These are phyloP conservation scores for Luvunga scandens DNA, from an alignment of 345 rosid species.

Conservation along the genomic window DNA sequence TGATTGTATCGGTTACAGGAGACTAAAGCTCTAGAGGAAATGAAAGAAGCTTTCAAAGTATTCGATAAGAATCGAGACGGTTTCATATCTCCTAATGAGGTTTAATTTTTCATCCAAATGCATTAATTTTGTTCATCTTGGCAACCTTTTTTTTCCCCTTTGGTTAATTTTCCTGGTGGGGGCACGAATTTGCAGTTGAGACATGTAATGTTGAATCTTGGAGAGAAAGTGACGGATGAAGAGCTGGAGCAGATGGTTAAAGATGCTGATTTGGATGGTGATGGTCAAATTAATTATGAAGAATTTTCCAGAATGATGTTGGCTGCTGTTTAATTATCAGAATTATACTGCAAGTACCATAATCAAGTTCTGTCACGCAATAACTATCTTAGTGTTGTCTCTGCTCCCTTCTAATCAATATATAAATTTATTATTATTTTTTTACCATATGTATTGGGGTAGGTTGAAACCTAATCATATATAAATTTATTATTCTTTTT, in stretches of 20 bases:
- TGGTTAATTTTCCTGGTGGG: not conserved
- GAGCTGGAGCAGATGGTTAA: slow-evolving; percentile 52
- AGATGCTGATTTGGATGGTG: slow-evolving; percentile 63
- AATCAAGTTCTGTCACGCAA: not conserved
- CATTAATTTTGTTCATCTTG: not conserved
- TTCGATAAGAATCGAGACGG: slow-evolving; percentile 76
- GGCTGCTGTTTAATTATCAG: slow-evolving; percentile 28
- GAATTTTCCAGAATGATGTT: slow-evolving; percentile 78
- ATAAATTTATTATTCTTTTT: no score
- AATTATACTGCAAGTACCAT: not conserved
- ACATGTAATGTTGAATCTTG: slow-evolving; percentile 49
- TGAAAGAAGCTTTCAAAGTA: slow-evolving; percentile 63
- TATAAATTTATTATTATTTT: no score
- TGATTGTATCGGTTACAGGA: slow-evolving; percentile 32
- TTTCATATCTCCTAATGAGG: slow-evolving; percentile 62
- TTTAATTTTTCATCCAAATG: slow-evolving; percentile 7
- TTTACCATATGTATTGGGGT: no score
- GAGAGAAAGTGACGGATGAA: slow-evolving; percentile 51
- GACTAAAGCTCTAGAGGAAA: slow-evolving; percentile 48
- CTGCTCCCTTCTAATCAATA: not conserved
- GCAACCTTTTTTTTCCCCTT: not conserved
- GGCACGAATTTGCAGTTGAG: slow-evolving; percentile 39
- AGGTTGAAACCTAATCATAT: no score
- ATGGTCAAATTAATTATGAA: slow-evolving; percentile 57
- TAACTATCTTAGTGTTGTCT: no score